Conservation (phyloP, 2,329 filamentous ascomycete species). For the Macrophomina tecta region DNA sequence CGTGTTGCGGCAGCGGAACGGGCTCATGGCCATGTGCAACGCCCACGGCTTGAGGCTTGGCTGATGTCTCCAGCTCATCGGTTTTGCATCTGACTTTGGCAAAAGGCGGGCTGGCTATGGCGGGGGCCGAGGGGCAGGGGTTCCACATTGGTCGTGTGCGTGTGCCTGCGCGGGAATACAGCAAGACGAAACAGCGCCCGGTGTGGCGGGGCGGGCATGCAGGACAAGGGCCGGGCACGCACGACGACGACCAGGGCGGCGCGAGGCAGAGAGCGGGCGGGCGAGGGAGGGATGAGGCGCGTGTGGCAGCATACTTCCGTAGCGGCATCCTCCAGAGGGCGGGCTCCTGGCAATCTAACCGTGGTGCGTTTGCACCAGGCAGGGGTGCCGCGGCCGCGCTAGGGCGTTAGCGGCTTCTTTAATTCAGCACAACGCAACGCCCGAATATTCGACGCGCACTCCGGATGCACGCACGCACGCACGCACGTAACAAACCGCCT, state of each 20-base stretch:
- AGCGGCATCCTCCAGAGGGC: conserved; percentile 1
- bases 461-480: not conserved
- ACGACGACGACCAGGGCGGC: no score
- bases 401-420: conserved; percentile 12
- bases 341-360: conserved; percentile 16
- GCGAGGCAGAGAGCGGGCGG: not conserved
- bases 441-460: not conserved
- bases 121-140: conserved; percentile 15
- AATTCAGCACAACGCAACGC: conserved; percentile 9
- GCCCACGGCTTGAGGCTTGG: conserved; percentile 22
- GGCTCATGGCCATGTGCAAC: conserved; percentile 22
- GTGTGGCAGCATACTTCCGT: not conserved
- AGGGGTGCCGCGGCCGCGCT: conserved; percentile 9
- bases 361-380: not conserved
- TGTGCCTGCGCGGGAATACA: conserved; percentile 16
- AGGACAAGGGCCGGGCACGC: not conserved
- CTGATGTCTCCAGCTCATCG: conserved; percentile 17
- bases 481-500: not conserved
- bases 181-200: conserved; percentile 15
- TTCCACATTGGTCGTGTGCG: not conserved
- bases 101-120: conserved; percentile 17
- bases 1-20: conserved; percentile 20
- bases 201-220: conserved; percentile 4
- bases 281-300: not conserved
- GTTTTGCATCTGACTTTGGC: conserved; percentile 24